Evolutionary conservation across 305 asterid species (phyloP).

Genomic region (Euphrasia arctica): DNA sequence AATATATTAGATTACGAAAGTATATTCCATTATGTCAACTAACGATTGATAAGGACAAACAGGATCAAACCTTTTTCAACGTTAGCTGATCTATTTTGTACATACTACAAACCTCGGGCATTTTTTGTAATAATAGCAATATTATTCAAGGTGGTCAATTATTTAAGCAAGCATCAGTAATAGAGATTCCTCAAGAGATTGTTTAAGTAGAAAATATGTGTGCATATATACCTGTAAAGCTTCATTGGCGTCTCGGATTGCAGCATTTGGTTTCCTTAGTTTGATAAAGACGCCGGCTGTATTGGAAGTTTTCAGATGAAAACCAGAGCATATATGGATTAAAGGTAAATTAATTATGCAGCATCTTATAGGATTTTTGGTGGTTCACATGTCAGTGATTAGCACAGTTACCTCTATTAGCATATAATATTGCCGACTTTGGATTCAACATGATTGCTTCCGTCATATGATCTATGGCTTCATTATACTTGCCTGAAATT

Average conservation of each 20-base stretch:
- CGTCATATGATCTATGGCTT: slow-evolving; percentile 56
- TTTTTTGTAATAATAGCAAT: slow-evolving; percentile 1
- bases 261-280: slow-evolving; percentile 85
- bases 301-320: slow-evolving; percentile 21
- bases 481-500: slow-evolving; percentile 52
- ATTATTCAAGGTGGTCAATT: neutral
- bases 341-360: neutral
- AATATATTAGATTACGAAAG: too few species aligned
- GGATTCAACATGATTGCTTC: slow-evolving; percentile 76
- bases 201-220: slow-evolving; percentile 6
- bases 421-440: slow-evolving; percentile 37
- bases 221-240: slow-evolving; percentile 55
- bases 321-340: slow-evolving; percentile 7
- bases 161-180: neutral
- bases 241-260: slow-evolving; percentile 83
- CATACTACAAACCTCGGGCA: too few species aligned
- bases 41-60: too few species aligned
- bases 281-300: slow-evolving; percentile 65
- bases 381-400: neutral
- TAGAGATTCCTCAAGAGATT: slow-evolving; percentile 8
- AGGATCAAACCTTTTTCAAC: too few species aligned
- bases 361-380: too few species aligned
- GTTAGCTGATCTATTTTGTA: too few species aligned
- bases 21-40: too few species aligned
- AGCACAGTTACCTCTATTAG: neutral